Evolutionary conservation across 345 rosid genomes (phyloP), one percentile per base, ranked within the genome.

Genomic region (Corchorus capsularis): DNA sequence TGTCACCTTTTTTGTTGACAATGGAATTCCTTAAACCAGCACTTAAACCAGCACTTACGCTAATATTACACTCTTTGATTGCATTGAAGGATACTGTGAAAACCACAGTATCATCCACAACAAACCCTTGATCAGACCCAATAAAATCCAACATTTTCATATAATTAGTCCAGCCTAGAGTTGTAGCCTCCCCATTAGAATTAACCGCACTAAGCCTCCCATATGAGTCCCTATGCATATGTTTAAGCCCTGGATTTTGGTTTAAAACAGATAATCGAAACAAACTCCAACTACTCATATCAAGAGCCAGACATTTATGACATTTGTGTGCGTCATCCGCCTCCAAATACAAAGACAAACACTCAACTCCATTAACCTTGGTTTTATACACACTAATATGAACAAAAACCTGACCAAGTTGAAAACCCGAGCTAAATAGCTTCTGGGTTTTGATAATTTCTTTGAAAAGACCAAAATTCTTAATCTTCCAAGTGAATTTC

Each of bases 381-480:
- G 98, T 93, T 72, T 93, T 96, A 5, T 93, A 95, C 71, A 93
- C 99, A 80, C 96, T 95, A 49, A 93, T 92, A 83, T 98, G 85
- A 50, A 93, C n/a, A 83, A 89, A 88, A 87, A 94, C 93, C 75
- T 91, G 94, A 2, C 99, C 99, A 16, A 98, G 97, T 0, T 96
- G 98, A 71, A 95, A 95, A 50, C 89, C 92, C 12, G 96, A 94
- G 79, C 99, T 95, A 97, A 92, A 89, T 71, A 95, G 89, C 93
- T 95, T 93, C 85, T 93, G 97, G 0, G 97, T 93, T 85, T 90
- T 92, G 0, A 95, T 89, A 98, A 93, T 95, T 15, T 93, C 99
- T 79, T 91, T 90, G 62, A 95, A 95, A 76, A 95, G 79, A 78
- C 97, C 87, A 85, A 95, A 95, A 37, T 56, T 59, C 12, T 59